phyloP scores from a whole-genome alignment of 495 filamentous ascomycete genomes.

The Neurospora africana region DNA sequence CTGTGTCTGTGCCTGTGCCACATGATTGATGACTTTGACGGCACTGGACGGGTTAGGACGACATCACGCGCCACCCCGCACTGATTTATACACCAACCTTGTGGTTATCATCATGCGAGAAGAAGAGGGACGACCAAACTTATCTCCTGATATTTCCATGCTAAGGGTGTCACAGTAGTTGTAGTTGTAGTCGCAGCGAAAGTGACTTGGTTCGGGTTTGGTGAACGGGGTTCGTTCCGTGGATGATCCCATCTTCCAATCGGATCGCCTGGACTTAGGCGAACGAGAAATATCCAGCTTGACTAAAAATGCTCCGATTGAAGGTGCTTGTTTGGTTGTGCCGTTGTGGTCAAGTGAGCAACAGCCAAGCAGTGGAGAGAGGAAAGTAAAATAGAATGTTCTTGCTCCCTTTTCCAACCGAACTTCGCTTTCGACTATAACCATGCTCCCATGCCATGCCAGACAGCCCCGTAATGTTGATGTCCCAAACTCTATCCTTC shows the following conservation, averaged over 20 bases:
- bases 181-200: background rate
- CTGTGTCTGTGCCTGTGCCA: background rate
- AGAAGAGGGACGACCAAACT: no score
- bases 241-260: background rate
- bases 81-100: no score
- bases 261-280: background rate
- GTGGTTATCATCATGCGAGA: no score
- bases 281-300: background rate
- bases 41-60: background rate
- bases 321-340: background rate
- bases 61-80: background rate
- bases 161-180: no score
- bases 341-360: background rate
- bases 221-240: background rate
- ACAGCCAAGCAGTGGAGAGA: background rate
- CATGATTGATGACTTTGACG: no score
- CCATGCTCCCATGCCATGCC: background rate
- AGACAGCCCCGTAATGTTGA: background rate
- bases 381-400: no score
- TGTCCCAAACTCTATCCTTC: background rate
- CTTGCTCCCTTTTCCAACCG: background rate
- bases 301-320: background rate
- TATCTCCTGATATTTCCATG: no score
- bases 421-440: background rate
- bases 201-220: background rate